phyloP scores from a whole-genome alignment of 805 yeast species.

The Yamadazyma laniorum region DNA sequence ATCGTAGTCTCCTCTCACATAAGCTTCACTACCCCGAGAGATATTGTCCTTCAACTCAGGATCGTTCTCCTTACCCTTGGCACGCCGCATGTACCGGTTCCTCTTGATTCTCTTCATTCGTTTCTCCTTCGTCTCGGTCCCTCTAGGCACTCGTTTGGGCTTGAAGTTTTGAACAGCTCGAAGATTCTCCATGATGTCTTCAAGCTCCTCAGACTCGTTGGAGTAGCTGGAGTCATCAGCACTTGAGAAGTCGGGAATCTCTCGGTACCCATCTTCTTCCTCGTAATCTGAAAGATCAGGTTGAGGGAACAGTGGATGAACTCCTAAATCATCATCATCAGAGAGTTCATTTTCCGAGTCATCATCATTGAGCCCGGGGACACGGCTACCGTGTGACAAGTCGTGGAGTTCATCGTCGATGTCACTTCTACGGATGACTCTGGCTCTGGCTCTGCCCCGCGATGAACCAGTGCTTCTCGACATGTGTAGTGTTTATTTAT shows the following conservation, averaged over 20 bases:
- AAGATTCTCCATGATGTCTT: slow-evolving; percentile 1
- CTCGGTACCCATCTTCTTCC: neutral
- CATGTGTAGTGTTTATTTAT: no score
- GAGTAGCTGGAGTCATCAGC: slow-evolving; percentile 1
- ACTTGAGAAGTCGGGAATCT: neutral
- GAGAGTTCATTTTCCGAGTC: neutral
- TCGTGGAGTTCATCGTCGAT: neutral
- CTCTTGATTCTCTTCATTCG: slow-evolving; percentile 20
- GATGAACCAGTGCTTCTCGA: no score
- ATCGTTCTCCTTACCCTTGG: slow-evolving; percentile 47
- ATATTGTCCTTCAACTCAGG: slow-evolving; percentile 70
- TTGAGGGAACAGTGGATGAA: no score
- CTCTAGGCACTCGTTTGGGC: slow-evolving; percentile 4
- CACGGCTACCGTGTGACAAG: neutral
- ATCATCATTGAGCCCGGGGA: neutral
- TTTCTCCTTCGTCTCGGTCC: slow-evolving; percentile 22
- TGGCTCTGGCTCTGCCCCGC: no score
- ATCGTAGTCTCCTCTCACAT: slow-evolving; percentile 60
- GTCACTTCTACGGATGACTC: neutral
- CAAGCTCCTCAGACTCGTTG: slow-evolving; percentile 2
- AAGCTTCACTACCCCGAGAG: slow-evolving; percentile 78
- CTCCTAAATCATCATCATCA: no score
- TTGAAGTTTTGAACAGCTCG: slow-evolving; percentile 3
- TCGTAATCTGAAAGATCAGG: neutral
- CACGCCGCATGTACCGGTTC: slow-evolving; percentile 8